Percentiles rank a stretch among this genome's conserved stretches.
These are phyloP conservation scores for Kuraishia ogatae DNA, from an alignment of 805 yeast species.

Conservation along the genomic window DNA sequence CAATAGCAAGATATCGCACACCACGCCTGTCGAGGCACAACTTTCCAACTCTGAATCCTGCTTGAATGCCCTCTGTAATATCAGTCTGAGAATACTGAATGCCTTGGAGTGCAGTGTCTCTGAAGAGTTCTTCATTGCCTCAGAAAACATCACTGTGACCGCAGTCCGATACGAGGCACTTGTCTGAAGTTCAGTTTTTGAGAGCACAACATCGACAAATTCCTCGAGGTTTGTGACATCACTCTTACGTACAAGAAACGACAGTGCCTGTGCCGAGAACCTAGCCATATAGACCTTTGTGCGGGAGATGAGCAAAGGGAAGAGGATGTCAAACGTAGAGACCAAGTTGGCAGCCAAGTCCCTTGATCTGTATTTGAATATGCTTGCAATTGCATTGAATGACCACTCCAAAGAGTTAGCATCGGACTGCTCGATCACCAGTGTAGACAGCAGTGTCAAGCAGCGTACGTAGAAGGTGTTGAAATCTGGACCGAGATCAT, in stretches of 20 bases:
- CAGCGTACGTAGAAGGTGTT: conserved; percentile 51
- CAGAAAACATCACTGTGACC: conserved; percentile 54
- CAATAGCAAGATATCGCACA: background rate
- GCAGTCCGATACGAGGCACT: conserved; percentile 47
- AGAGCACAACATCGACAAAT: conserved; percentile 34
- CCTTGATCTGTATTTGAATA: conserved; percentile 79
- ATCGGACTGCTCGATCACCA: conserved; percentile 41
- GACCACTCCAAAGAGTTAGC: conserved; percentile 70
- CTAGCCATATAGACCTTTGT: conserved; percentile 59
- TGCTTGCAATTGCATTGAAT: conserved; percentile 77
- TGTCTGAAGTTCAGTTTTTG: conserved; percentile 20
- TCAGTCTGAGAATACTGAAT: conserved; percentile 33
- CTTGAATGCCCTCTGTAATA: conserved; percentile 6
- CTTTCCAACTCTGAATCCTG: background rate
- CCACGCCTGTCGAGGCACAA: background rate
- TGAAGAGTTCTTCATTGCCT: conserved; percentile 64
- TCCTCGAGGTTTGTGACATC: conserved; percentile 33
- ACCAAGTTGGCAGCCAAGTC: conserved; percentile 50
- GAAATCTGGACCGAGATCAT: conserved; percentile 89
- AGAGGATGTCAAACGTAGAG: conserved; percentile 59
- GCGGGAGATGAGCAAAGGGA: conserved; percentile 54
- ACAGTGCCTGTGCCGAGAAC: conserved; percentile 85
- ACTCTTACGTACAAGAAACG: conserved; percentile 72
- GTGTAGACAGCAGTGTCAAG: conserved; percentile 37
- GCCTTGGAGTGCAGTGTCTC: conserved; percentile 73